phyloP scores from a whole-genome alignment of 371 early-diverging fungal species.

The Choanephora cucurbitarum region DNA sequence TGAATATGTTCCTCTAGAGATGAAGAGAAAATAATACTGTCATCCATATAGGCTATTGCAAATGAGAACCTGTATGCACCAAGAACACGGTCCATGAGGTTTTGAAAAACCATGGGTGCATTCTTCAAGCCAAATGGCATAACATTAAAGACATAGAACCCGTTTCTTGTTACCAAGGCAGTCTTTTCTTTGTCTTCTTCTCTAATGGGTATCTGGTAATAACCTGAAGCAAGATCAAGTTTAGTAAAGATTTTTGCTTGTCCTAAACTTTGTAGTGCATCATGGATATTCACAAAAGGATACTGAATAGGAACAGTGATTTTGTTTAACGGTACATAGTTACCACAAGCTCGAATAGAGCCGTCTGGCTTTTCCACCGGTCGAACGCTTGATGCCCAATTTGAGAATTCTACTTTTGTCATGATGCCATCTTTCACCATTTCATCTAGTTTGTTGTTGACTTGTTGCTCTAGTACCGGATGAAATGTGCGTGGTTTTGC shows the following conservation, averaged over 20 bases:
- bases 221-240: conserved; percentile 10
- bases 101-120: conserved; percentile 14
- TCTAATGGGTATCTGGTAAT: conserved; percentile 9
- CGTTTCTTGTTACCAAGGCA: conserved; percentile 1
- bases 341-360: conserved; percentile 4
- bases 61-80: not conserved
- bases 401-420: not conserved
- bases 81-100: conserved; percentile 16
- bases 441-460: conserved; percentile 5
- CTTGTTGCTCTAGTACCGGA: conserved; percentile 2
- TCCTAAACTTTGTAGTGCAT: conserved; percentile 11
- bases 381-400: conserved; percentile 7
- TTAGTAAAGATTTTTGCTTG: conserved; percentile 6
- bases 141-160: conserved; percentile 15
- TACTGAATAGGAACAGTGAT: conserved; percentile 5
- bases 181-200: conserved; percentile 4
- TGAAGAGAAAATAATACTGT: conserved; percentile 10
- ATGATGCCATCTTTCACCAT: conserved; percentile 1
- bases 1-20: conserved; percentile 2
- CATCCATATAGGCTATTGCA: conserved; percentile 16
- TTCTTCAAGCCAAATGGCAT: conserved; percentile 22
- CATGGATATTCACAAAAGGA: conserved; percentile 8
- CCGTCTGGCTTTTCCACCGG: conserved; percentile 9
- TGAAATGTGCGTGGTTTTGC: conserved; percentile 6
- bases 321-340: not conserved